phyloP scores from a whole-genome alignment of 2,329 filamentous ascomycete genomes.

The Dactylellina parvicollis region DNA sequence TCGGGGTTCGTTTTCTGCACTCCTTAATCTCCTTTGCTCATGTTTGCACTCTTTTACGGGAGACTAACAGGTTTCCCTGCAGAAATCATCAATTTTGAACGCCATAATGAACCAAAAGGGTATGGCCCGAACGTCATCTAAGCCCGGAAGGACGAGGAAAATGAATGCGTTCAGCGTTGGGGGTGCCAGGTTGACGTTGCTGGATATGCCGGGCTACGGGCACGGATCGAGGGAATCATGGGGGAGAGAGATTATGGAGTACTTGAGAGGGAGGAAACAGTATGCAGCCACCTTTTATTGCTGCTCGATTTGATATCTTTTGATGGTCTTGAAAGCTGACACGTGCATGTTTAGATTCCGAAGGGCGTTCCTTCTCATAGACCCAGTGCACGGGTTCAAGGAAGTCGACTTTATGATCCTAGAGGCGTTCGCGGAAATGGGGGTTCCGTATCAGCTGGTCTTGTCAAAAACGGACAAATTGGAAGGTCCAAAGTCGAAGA shows the following conservation, averaged over 20 bases:
- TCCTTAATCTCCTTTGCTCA: too few species aligned
- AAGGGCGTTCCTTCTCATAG: slow-evolving; percentile 72
- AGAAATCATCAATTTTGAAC: slow-evolving; percentile 74
- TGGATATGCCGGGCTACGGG: slow-evolving; percentile 79
- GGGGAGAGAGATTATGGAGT: slow-evolving; percentile 75
- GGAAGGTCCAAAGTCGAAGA: slow-evolving; percentile 57
- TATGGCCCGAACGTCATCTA: slow-evolving; percentile 69
- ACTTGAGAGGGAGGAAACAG: slow-evolving; percentile 71
- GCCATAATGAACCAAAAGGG: slow-evolving; percentile 67
- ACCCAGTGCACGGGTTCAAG: slow-evolving; percentile 72
- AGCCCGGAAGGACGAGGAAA: slow-evolving; percentile 70
- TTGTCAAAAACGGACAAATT: slow-evolving; percentile 74
- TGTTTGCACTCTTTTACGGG: neutral
- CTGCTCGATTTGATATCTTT: neutral
- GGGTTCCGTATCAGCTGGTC: slow-evolving; percentile 72
- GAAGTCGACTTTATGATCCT: slow-evolving; percentile 69
- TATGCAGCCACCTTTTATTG: slow-evolving; percentile 55
- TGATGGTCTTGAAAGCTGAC: neutral
- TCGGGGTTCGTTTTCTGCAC: slow-evolving; percentile 66
- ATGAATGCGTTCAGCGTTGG: slow-evolving; percentile 75
- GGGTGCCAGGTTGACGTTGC: slow-evolving; percentile 67
- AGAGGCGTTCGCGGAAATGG: slow-evolving; percentile 67
- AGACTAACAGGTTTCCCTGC: neutral
- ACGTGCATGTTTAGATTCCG: slow-evolving; percentile 63
- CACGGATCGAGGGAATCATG: slow-evolving; percentile 70